Percentiles rank a stretch among this genome's conserved stretches.
These are phyloP conservation scores for Begonia loranthoides DNA, from an alignment of 306 rosid genomes.

Conservation along the genomic window DNA sequence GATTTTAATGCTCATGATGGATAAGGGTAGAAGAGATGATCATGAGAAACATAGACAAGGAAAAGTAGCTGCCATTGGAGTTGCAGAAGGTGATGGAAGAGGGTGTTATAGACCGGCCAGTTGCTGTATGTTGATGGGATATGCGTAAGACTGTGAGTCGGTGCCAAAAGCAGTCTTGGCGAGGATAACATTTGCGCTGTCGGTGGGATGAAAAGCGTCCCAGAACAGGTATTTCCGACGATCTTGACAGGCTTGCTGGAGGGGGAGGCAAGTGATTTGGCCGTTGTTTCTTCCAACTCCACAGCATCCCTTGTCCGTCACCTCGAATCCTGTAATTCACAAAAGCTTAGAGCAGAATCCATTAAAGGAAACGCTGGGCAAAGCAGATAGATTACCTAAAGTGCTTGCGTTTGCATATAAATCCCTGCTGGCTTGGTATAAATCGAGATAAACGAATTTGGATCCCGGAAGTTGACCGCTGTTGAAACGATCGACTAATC, in stretches of 20 bases:
- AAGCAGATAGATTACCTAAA: constrained; percentile 25
- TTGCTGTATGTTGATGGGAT: constrained; percentile 73
- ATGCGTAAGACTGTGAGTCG: constrained; percentile 32
- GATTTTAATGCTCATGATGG: no score
- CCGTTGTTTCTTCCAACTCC: constrained; percentile 93
- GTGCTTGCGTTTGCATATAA: constrained; percentile 31
- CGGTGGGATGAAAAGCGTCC: constrained; percentile 95
- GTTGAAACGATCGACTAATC: constrained; percentile 50
- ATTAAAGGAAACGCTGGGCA: neutral
- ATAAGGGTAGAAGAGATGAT: no score
- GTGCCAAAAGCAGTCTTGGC: constrained; percentile 41
- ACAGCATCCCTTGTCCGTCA: constrained; percentile 75
- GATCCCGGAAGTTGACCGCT: constrained; percentile 62
- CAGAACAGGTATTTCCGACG: constrained; percentile 63
- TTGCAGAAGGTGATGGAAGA: no score
- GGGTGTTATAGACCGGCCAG: constrained; percentile 29
- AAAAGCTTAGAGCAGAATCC: neutral
- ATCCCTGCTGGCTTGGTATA: constrained; percentile 45
- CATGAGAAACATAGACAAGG: no score
- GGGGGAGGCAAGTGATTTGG: constrained; percentile 77
- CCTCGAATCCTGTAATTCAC: constrained; percentile 54
- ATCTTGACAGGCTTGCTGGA: constrained; percentile 52
- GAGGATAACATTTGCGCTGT: constrained; percentile 42
- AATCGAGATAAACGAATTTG: constrained; percentile 67
- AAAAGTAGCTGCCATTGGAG: no score